phyloP scores from a whole-genome alignment of 1,139 yeast genomes.

The Arxiozyma bovina region DNA sequence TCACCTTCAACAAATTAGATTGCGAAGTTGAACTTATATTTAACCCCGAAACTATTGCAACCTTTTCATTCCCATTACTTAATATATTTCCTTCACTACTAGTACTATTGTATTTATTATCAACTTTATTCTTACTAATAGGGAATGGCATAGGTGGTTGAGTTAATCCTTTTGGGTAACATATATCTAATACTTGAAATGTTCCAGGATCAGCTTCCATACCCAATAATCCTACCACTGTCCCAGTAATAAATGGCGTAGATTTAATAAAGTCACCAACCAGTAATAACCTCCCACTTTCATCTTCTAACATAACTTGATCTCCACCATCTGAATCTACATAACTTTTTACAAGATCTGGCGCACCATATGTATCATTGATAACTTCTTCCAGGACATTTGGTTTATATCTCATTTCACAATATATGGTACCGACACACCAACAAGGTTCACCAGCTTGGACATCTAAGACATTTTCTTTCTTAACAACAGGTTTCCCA shows the following conservation, averaged over 20 bases:
- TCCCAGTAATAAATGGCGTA: slow-evolving; percentile 69
- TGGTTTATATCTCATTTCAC: slow-evolving; percentile 78
- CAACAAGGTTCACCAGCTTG: slow-evolving; percentile 63
- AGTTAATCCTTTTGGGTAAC: slow-evolving; percentile 56
- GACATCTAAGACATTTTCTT: slow-evolving; percentile 69
- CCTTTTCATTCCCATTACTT: slow-evolving; percentile 18
- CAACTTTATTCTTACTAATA: slow-evolving; percentile 6
- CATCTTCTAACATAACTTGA: slow-evolving; percentile 76
- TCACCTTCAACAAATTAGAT: slow-evolving; percentile 41
- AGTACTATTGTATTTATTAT: background rate
- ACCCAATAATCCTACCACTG: slow-evolving; percentile 77
- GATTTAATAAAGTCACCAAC: slow-evolving; percentile 52
- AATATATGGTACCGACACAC: slow-evolving; percentile 84
- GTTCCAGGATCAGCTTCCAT: slow-evolving; percentile 77
- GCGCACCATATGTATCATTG: slow-evolving; percentile 36
- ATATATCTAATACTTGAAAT: slow-evolving; percentile 75
- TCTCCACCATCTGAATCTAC: slow-evolving; percentile 47
- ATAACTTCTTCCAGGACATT: slow-evolving; percentile 78
- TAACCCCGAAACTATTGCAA: slow-evolving; percentile 73
- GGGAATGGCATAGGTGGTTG: slow-evolving; percentile 37
- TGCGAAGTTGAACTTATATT: slow-evolving; percentile 40
- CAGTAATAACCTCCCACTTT: slow-evolving; percentile 75
- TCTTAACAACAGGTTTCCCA: slow-evolving; percentile 33
- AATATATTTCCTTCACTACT: slow-evolving; percentile 5
- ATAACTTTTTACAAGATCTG: slow-evolving; percentile 37